phyloP scores from a whole-genome alignment of 306 rosid genomes.

The Vigna hirtella region DNA sequence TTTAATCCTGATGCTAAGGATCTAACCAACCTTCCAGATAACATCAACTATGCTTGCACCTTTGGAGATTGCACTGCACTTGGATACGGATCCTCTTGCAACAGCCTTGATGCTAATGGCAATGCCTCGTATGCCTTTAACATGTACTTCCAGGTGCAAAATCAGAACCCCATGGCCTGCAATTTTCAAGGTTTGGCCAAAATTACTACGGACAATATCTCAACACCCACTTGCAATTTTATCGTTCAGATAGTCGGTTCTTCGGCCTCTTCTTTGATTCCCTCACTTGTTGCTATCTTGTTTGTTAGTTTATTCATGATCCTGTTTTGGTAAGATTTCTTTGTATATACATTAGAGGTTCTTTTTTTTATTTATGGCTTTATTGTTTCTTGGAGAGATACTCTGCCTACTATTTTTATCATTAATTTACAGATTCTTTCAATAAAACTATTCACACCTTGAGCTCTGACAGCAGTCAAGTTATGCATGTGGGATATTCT shows the following conservation, averaged over 20 bases:
- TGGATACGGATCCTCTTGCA: constrained; percentile 94
- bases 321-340: constrained; percentile 54
- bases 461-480: not conserved
- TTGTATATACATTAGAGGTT: constrained; percentile 50
- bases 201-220: constrained; percentile 62
- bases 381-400: constrained; percentile 8
- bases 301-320: constrained; percentile 38
- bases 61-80: constrained; percentile 84
- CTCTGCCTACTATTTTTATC: constrained; percentile 24
- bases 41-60: constrained; percentile 82
- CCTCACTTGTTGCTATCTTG: constrained; percentile 48
- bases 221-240: constrained; percentile 84
- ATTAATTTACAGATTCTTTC: constrained; percentile 35
- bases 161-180: constrained; percentile 79
- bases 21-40: constrained; percentile 77
- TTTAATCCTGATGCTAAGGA: constrained; percentile 88
- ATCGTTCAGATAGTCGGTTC: constrained; percentile 69
- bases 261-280: constrained; percentile 52
- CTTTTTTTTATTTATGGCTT: constrained; percentile 40
- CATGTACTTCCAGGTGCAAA: constrained; percentile 85
- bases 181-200: constrained; percentile 83
- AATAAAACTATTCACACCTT: not conserved
- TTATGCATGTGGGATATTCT: too few species aligned
- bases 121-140: constrained; percentile 94
- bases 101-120: constrained; percentile 79